These are phyloP conservation scores for Mesembryanthemum crystallinum DNA, from an alignment of 148 eudicot genomes.

Conservation along the genomic window DNA sequence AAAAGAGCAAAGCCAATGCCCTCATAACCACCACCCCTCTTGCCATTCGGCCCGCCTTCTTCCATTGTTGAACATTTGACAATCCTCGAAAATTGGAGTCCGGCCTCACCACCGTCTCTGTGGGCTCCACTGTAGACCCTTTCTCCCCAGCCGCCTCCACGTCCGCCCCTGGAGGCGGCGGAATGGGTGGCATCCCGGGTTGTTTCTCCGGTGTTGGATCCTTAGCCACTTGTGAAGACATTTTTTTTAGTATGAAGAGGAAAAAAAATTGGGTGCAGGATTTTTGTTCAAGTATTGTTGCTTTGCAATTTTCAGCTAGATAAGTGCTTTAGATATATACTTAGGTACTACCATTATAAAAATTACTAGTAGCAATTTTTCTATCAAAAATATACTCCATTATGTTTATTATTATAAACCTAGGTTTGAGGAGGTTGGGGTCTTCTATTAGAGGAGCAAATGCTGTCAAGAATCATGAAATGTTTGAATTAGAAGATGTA, in stretches of 20 bases:
- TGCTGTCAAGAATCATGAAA: conserved; percentile 9
- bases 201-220: too few relatives aligned
- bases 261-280: not conserved
- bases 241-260: not conserved
- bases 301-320: too few relatives aligned
- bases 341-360: not conserved
- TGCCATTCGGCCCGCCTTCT: conserved; percentile 46
- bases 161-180: conserved; percentile 27
- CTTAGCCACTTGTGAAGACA: not conserved
- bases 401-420: not conserved
- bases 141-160: conserved; percentile 30
- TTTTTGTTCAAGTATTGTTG: not conserved
- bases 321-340: not conserved
- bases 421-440: not conserved
- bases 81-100: conserved; percentile 25
- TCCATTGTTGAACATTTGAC: conserved; percentile 35
- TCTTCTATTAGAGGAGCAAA: conserved; percentile 5
- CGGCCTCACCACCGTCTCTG: conserved; percentile 19
- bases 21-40: conserved; percentile 44
- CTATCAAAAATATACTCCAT: too few relatives aligned
- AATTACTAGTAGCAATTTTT: too few relatives aligned
- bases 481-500: not conserved
- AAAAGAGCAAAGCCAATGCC: conserved; percentile 40
- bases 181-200: not conserved
- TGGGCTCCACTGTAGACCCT: too few relatives aligned